Evolutionary conservation across 352 stramenopile genomes (phyloP), one percentile per base, ranked within the genome.

Genomic region (Pythium sukuiense): DNA sequence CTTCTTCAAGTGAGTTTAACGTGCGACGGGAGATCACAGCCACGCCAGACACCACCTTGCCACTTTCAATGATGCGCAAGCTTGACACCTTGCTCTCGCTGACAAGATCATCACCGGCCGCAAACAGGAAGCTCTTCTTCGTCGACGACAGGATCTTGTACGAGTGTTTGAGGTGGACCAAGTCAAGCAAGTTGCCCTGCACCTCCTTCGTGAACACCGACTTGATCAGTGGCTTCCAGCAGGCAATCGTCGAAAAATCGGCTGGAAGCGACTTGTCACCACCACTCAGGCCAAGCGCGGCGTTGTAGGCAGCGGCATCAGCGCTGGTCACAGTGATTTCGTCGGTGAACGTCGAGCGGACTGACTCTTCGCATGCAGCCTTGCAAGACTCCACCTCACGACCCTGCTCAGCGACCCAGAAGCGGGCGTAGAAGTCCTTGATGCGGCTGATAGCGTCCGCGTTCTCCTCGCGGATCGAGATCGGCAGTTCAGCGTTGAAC

Each of bases 131-230:
- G 58, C 67, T 66, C 18, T 63, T 71, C 48, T 63, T 71, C 27
- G 27, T 61, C 7, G 48, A 32, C 2, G 67, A 73, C 54, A 95
- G 56, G 24, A 94, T 55, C 69, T 92, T 90, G 74, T 93, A 90
- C 66, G 82, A 92, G 75, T 95, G 86, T 59, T 87, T 92, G 9
- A 95, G 53, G 66, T 97, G 87, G 45, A 97, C 86, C 5, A 97
- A 58, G 52, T 90, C 72, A 3, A 97, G 71, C 62, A 97, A 46
- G 66, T 95, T 94, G 39, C 85, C 85, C 50, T 86, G 76, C 37
- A 95, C 83, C 52, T 96, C 82, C 58, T 87, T 86, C 13, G 88
- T 82, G 65, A 96, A 93, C 27, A 97, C 76, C 8, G 86, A 88
- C 72, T 90, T 79, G 50, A 95, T 95, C 26, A 97, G 65, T 35